Conservation (phyloP, 257 asterid genomes). For the Gentiana straminea region DNA sequence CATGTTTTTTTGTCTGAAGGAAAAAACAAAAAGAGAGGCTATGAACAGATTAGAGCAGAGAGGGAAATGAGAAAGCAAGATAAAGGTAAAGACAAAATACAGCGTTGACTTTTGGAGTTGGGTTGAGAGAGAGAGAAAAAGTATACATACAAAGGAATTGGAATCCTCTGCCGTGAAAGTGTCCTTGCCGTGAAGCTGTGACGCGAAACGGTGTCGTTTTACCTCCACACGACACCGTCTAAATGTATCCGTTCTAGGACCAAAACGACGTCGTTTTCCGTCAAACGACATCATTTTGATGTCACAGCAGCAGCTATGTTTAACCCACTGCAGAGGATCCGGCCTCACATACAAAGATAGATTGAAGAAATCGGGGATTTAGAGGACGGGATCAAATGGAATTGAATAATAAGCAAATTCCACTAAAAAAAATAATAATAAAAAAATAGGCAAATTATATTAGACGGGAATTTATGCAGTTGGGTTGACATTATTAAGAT, state of each 20-base stretch:
- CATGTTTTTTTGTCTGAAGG: conserved; percentile 27
- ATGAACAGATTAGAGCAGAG: conserved; percentile 9
- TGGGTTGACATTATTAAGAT: conserved; percentile 18
- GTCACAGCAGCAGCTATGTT: too few species aligned
- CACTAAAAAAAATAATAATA: conserved; percentile 10
- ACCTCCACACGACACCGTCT: too few species aligned
- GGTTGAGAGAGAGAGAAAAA: conserved; percentile 21
- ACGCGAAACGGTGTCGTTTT: too few species aligned
- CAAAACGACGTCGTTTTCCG: too few species aligned
- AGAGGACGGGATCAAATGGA: neutral
- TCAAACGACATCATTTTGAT: too few species aligned
- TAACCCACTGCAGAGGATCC: too few species aligned
- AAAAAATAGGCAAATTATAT: conserved; percentile 1
- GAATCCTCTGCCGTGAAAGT: too few species aligned
- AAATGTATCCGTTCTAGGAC: too few species aligned
- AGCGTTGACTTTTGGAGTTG: neutral
- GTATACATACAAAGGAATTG: neutral
- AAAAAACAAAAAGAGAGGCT: conserved; percentile 18
- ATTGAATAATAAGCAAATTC: conserved; percentile 7
- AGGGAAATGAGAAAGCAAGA: conserved; percentile 1
- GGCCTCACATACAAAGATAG: too few species aligned
- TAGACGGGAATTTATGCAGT: conserved; percentile 3
- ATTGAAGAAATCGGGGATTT: neutral
- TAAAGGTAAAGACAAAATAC: conserved; percentile 7
- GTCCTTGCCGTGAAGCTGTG: too few species aligned